Percentiles rank a stretch among this genome's conserved stretches.
Evolutionary conservation across 148 eudicot species (phyloP).

Genomic region (Vaccinium macrocarpon): DNA sequence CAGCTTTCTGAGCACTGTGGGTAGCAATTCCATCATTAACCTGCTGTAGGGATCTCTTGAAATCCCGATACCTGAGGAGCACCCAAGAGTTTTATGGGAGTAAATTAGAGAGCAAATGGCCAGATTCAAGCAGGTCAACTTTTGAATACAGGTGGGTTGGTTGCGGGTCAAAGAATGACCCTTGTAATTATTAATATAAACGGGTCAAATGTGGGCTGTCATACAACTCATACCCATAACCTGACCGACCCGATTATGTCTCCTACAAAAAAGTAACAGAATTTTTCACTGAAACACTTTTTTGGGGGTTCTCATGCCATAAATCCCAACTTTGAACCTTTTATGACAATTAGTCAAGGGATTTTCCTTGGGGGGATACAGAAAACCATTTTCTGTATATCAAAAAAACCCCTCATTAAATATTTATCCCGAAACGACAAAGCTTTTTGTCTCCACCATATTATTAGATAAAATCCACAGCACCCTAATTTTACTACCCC

Average conservation of each 20-base stretch:
- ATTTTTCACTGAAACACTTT: not conserved
- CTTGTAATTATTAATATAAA: not conserved
- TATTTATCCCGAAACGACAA: not conserved
- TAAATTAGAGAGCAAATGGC: not conserved
- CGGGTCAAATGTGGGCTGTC: not conserved
- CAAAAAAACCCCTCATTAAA: not conserved
- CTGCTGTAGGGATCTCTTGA: slow-evolving; percentile 79
- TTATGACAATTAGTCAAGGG: not conserved
- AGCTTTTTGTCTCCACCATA: not conserved
- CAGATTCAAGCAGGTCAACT: not conserved
- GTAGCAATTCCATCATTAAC: slow-evolving; percentile 55
- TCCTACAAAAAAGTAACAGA: not conserved
- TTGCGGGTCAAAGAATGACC: not conserved
- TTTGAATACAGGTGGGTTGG: not conserved
- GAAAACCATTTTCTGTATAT: not conserved
- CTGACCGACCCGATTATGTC: not conserved
- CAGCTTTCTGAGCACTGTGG: slow-evolving; percentile 78
- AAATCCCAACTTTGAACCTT: not conserved
- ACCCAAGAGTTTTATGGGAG: slow-evolving; percentile 3
- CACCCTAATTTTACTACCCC: not conserved
- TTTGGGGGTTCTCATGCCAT: not conserved
- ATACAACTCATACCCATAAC: not conserved
- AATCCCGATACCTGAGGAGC: slow-evolving; percentile 76
- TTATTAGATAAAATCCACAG: not conserved
- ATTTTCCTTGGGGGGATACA: not conserved